Evolutionary conservation across 163 green algal genomes (phyloP).

Genomic region (Chloromonas sp.): DNA sequence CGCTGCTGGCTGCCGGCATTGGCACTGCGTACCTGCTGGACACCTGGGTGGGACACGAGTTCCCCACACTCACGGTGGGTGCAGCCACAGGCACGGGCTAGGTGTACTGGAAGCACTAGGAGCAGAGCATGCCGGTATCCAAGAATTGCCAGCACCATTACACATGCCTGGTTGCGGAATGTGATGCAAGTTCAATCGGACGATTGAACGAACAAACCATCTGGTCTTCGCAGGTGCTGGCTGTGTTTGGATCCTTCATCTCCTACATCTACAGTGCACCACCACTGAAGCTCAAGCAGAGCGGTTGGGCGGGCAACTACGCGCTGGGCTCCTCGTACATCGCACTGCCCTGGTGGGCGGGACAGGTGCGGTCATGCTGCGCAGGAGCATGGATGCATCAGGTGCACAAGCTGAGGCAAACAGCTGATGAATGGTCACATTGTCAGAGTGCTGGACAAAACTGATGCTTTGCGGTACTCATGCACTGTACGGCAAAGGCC

Average conservation of each 20-base stretch:
- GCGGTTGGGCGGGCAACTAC: conserved; percentile 93
- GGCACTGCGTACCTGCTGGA: conserved; percentile 79
- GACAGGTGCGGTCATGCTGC: conserved; percentile 52
- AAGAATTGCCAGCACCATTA: neutral
- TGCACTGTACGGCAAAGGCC: too few species aligned
- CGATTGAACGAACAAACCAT: too few species aligned
- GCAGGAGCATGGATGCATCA: neutral
- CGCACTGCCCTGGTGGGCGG: conserved; percentile 91
- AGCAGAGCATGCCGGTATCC: too few species aligned
- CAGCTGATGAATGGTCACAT: too few species aligned
- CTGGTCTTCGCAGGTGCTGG: conserved; percentile 38
- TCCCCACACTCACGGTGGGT: conserved; percentile 29
- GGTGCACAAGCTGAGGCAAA: neutral
- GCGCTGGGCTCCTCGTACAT: conserved; percentile 95
- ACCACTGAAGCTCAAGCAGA: conserved; percentile 97
- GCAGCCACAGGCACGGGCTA: too few species aligned
- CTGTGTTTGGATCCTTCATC: conserved; percentile 91
- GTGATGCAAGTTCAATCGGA: neutral
- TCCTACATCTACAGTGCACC: conserved; percentile 98
- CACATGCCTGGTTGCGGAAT: neutral
- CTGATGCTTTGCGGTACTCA: too few species aligned
- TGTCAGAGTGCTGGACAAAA: too few species aligned
- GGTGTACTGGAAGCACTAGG: too few species aligned
- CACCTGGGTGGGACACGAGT: conserved; percentile 81
- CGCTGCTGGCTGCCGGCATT: conserved; percentile 79